These are phyloP conservation scores for Tolypocladium inflatum DNA, from an alignment of 2,329 filamentous ascomycete genomes.

Conservation along the genomic window DNA sequence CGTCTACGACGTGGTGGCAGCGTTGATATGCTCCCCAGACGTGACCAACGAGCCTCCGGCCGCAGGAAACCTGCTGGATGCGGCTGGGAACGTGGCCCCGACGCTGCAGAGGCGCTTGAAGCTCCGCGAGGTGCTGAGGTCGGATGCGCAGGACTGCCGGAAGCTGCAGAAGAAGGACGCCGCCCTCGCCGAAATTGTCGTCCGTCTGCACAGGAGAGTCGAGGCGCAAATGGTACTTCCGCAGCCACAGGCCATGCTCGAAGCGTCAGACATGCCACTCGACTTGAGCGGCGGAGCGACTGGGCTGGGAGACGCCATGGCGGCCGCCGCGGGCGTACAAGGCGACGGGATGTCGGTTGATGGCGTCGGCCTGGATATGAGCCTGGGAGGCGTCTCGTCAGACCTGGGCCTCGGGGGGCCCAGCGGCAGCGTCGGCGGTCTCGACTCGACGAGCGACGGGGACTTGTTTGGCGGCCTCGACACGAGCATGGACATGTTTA, in stretches of 20 bases:
- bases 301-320: conserved; percentile 31
- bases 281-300: conserved; percentile 27
- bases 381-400: conserved; percentile 25
- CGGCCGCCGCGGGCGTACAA: conserved; percentile 29
- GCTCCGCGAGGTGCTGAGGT: conserved; percentile 49
- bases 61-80: conserved; percentile 19
- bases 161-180: conserved; percentile 47
- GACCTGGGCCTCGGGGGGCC: conserved; percentile 27
- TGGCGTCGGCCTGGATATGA: conserved; percentile 34
- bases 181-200: conserved; percentile 48
- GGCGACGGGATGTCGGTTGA: conserved; percentile 31
- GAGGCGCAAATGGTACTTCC: conserved; percentile 51
- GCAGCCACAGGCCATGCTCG: conserved; percentile 30
- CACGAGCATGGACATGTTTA: conserved; percentile 35
- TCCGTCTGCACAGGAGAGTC: conserved; percentile 53
- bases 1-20: conserved; percentile 59
- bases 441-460: conserved; percentile 24
- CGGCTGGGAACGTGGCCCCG: conserved; percentile 23
- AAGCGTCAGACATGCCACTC: conserved; percentile 29
- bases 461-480: conserved; percentile 29
- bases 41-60: conserved; percentile 33
- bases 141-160: conserved; percentile 48
- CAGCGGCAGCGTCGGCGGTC: conserved; percentile 19
- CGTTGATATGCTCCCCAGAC: conserved; percentile 60
- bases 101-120: conserved; percentile 39